Conservation (phyloP, 495 filamentous ascomycete species). For the Cetradonia linearis region DNA sequence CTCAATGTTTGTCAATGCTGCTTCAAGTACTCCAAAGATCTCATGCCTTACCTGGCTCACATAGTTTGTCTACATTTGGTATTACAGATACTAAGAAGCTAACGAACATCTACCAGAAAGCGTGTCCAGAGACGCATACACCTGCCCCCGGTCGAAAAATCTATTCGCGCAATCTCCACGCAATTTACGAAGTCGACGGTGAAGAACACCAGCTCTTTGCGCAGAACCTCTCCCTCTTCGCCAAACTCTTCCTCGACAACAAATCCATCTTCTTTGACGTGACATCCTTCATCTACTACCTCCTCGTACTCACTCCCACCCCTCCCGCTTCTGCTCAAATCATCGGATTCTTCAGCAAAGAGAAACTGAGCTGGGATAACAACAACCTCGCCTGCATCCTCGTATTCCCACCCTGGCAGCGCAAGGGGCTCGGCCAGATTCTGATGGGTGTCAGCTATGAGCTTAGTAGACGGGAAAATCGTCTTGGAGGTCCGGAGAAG, state of each 20-base stretch:
- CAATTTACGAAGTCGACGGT: conserved; percentile 88
- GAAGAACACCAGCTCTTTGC: conserved; percentile 79
- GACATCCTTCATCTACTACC: conserved; percentile 87
- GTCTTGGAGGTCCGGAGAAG: conserved; percentile 87
- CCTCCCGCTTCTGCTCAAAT: conserved; percentile 41
- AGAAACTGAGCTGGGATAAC: conserved; percentile 97
- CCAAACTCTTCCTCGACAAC: conserved; percentile 95
- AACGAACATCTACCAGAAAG: conserved; percentile 36
- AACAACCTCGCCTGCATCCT: conserved; percentile 97
- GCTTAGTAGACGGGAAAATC: conserved; percentile 71
- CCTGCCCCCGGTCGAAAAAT: conserved; percentile 40
- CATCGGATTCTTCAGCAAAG: conserved; percentile 94
- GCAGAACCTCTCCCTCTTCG: conserved; percentile 91
- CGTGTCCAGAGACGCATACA: conserved; percentile 22
- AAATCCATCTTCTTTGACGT: conserved; percentile 99
- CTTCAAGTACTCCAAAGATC: conserved; percentile 80
- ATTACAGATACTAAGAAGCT: conserved; percentile 31
- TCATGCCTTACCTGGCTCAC: conserved; percentile 49
- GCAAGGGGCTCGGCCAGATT: conserved; percentile 74
- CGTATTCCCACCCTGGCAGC: conserved; percentile 92
- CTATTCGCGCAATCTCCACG: conserved; percentile 49
- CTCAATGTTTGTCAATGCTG: conserved; percentile 88
- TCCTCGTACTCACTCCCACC: conserved; percentile 55
- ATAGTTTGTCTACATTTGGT: conserved; percentile 31
- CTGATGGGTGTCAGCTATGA: conserved; percentile 92